Evolutionary conservation across 2,329 filamentous ascomycete species (phyloP).

Genomic region (Aureobasidium mangrovei): DNA sequence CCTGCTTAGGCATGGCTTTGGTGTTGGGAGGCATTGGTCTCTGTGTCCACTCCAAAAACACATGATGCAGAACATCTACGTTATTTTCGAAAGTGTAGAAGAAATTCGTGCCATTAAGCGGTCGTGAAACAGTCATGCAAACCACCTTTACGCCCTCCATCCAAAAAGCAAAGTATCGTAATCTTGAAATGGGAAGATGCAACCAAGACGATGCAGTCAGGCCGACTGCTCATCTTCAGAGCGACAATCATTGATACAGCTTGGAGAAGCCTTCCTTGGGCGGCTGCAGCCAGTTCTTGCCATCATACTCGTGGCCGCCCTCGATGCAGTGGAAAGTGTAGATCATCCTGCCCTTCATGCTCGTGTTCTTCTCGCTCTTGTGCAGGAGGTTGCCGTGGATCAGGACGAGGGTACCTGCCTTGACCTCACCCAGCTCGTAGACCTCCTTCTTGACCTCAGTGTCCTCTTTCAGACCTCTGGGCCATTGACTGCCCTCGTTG

Average conservation of each 20-base stretch:
- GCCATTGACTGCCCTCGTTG: slow-evolving; percentile 54
- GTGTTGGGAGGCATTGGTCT: slow-evolving; percentile 73
- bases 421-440: slow-evolving; percentile 78
- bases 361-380: slow-evolving; percentile 89
- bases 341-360: slow-evolving; percentile 78
- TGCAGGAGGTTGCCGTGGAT: slow-evolving; percentile 95
- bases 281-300: slow-evolving; percentile 87
- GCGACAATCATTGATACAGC: slow-evolving; percentile 15
- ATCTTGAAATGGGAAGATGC: background rate
- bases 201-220: background rate
- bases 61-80: slow-evolving; percentile 11
- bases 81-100: no score
- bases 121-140: no score
- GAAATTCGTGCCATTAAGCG: no score
- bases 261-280: slow-evolving; percentile 61
- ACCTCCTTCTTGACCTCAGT: slow-evolving; percentile 40
- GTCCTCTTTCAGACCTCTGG: slow-evolving; percentile 32
- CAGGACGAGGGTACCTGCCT: slow-evolving; percentile 79
- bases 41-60: slow-evolving; percentile 58
- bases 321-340: slow-evolving; percentile 98
- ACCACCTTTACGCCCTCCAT: background rate
- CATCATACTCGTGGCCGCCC: slow-evolving; percentile 69
- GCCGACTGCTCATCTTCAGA: background rate
- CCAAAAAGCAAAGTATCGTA: background rate
- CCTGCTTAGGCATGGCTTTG: slow-evolving; percentile 70